Evolutionary conservation across 2,329 filamentous ascomycete genomes (phyloP).

Genomic region (Chlorencoelia australis): DNA sequence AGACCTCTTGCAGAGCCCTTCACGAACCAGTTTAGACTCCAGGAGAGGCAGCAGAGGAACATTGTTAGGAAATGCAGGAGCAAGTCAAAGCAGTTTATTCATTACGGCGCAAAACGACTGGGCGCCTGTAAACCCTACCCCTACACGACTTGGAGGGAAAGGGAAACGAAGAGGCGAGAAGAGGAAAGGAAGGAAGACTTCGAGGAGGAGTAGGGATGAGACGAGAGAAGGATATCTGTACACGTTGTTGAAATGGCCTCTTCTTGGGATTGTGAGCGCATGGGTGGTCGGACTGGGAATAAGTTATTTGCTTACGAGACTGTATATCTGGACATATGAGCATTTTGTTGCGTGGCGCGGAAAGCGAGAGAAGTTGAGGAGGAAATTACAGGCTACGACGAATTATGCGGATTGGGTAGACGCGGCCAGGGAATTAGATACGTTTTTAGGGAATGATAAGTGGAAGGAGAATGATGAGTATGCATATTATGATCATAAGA

Average conservation of each 20-base stretch:
- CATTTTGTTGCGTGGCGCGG: slow-evolving; percentile 56
- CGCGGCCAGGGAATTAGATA: slow-evolving; percentile 70
- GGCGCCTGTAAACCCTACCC: slow-evolving; percentile 61
- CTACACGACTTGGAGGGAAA: slow-evolving; percentile 16
- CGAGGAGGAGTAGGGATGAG: slow-evolving; percentile 63
- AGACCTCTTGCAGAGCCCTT: slow-evolving; percentile 29
- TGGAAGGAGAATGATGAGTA: slow-evolving; percentile 74
- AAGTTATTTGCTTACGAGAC: slow-evolving; percentile 68
- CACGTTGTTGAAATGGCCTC: slow-evolving; percentile 80
- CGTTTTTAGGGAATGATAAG: slow-evolving; percentile 65
- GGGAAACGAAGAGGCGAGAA: slow-evolving; percentile 30
- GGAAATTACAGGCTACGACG: slow-evolving; percentile 58
- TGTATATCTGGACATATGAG: slow-evolving; percentile 90
- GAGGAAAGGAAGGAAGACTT: slow-evolving; percentile 28
- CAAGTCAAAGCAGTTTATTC: slow-evolving; percentile 34
- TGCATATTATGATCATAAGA: slow-evolving; percentile 81
- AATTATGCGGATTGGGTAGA: slow-evolving; percentile 77
- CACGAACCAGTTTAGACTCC: slow-evolving; percentile 12
- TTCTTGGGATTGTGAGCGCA: slow-evolving; percentile 66
- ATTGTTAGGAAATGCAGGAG: neutral
- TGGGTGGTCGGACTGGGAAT: slow-evolving; percentile 70
- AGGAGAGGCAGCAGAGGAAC: slow-evolving; percentile 6
- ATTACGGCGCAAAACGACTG: slow-evolving; percentile 93
- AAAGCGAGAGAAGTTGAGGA: slow-evolving; percentile 58
- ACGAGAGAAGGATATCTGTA: slow-evolving; percentile 92